Evolutionary conservation across 2,329 filamentous ascomycete genomes (phyloP), one percentile per base, ranked within the genome.

Genomic region (Aspergillus sp.): DNA sequence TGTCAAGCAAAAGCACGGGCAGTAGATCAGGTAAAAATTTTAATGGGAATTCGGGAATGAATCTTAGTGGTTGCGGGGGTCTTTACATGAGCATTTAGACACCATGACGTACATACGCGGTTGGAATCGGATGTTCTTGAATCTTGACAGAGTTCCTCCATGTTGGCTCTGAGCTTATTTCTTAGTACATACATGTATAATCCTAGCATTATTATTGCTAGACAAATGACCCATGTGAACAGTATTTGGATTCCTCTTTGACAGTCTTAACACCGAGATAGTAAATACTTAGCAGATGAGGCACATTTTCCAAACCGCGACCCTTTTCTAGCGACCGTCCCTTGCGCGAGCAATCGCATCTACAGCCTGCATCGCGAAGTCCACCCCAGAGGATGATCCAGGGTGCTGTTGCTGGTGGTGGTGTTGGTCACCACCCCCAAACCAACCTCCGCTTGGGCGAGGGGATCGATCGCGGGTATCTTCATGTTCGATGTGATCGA

Each of bases 401-500:
- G 67, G 64, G 24, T 69, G 65, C 40, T 66, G 65, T 31, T 21
- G 21, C 3, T 21, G 21, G 21, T 21, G 64, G 24, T 69, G 65
- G 37, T 66, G 65, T 31, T 69, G 64, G 33, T 65, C 66, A 19
- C 66, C 66, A 12, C 55, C 59, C 23, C 67, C 64, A 49, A 73
- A 68, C 71, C 70, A 73, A 55, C 65, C 64, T 23, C 64, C 60
- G 19, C 48, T 46, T 17, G 49, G 51, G 14, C 55, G 53, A 8
- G 62, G 57, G 23, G 44, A 65, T 37, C 66, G 66, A 33, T 64
- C 66, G 66, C 79, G 67, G 6, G 73, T 60, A 55, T 86, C 88
- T 69, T 93, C 89, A 35, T 87, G 86, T 61, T 95, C 90, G 64
- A 96, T 90, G 72, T 91, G 90, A 69, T 96, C 92, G 69, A 97